Evolutionary conservation across 192 early-diverging fungal species (phyloP).

Genomic region (Martensiomyces pterosporus): DNA sequence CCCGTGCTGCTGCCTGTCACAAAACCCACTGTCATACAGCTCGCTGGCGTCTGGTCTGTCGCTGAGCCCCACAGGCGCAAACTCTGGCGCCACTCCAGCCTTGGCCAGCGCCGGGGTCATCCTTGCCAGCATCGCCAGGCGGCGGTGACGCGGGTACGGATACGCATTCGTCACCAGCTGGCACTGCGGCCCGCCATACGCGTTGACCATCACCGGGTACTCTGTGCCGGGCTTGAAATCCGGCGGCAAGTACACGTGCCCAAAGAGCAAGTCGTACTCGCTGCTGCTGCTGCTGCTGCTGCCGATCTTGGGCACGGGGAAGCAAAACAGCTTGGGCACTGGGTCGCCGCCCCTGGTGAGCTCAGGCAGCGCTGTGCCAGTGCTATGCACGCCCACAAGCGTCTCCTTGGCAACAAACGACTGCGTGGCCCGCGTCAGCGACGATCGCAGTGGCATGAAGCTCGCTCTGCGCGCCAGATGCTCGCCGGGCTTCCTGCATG

Average conservation of each 20-base stretch:
- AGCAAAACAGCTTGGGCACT: conserved; percentile 13
- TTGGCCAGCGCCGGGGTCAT: conserved; percentile 4
- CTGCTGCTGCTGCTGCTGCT: neutral
- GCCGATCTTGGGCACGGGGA: conserved; percentile 9
- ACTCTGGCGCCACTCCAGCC: conserved; percentile 22
- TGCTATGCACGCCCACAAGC: conserved; percentile 6
- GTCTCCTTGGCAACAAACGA: conserved; percentile 6
- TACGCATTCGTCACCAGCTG: conserved; percentile 72
- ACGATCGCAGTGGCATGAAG: no score
- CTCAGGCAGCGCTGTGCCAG: neutral
- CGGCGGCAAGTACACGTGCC: conserved; percentile 15
- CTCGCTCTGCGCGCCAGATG: no score
- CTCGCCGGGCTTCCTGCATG: no score
- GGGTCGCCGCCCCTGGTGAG: conserved; percentile 3
- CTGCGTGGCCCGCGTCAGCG: conserved; percentile 7
- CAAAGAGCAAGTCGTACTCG: conserved; percentile 14
- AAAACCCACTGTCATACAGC: neutral
- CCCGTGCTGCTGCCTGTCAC: no score
- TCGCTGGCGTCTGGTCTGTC: neutral
- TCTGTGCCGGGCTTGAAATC: conserved; percentile 1
- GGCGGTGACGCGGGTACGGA: conserved; percentile 57
- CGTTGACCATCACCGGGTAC: conserved; percentile 58
- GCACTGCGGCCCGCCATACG: conserved; percentile 72
- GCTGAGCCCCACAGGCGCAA: conserved; percentile 12
- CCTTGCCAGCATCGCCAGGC: conserved; percentile 55